Base-by-base conservation (phyloP, 352 stramenopile species). In the Hyaloperonospora arabidopsidis region DNA sequence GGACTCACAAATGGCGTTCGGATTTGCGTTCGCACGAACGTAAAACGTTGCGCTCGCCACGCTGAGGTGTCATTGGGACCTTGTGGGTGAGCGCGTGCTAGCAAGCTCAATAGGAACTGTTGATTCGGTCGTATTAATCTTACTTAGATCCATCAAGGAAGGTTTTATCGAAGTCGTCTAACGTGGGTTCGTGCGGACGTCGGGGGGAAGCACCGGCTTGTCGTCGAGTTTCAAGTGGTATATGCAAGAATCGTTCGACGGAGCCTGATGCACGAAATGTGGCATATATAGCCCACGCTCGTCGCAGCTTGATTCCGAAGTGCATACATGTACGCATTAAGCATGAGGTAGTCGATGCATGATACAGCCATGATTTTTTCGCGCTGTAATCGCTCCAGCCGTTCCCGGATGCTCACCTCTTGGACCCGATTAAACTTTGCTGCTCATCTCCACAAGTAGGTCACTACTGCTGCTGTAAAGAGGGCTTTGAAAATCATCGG, bases 141-240 rank as follows among this genome's bases (percentile, higher is more conserved):
- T 64, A n/a, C 58, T 72, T 54, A 72, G 57, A 10, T 70, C 67
- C n/a, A 76, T 46, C 14, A 63, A 61, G 10, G 64, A 57, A 10
- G 49, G 19, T n/a, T 1, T 29, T 46, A 23, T 63, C 39, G 0
- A 46, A 19, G 8, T 58, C 49, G 17, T 68, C 48, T 21, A 66
- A 21, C 22, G 51, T 57, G 15, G 52, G 50, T 21, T 67, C 51
- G 29, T 59, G 68, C 15, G 59, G 21, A 8, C 59, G 25, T 68
- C 60, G 48, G 60, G 38, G 23, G 51, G 41, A 21, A 44, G n/a
- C 35, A 45, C 52, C 34, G 53, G 45, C 23, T 61, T 46, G 15
- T 67, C 55, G 25, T 46, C 44, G 35, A 61, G 47, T 52, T 59
- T 62, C 15, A 47, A 44, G 0, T 49, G 53, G 46, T 52, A 72